phyloP scores from a whole-genome alignment of 2,329 filamentous ascomycete genomes.

The Biscogniauxia sp. region DNA sequence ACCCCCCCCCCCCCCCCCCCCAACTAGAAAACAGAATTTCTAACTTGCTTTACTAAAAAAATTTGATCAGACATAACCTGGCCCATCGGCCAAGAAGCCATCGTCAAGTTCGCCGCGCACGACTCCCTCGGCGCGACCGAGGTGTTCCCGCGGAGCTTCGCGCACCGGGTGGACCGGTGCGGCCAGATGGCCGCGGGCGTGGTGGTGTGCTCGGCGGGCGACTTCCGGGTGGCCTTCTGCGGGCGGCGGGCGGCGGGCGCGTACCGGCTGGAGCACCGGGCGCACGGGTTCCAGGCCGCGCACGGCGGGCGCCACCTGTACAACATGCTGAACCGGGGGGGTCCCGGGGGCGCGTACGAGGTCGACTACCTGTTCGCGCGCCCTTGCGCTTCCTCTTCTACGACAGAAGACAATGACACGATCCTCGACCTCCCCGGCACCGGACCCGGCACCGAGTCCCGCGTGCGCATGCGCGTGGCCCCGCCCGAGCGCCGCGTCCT shows the following conservation, averaged over 20 bases:
- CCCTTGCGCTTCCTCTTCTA: not conserved
- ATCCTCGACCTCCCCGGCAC: conserved; percentile 22
- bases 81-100: conserved; percentile 32
- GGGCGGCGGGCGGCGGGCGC: conserved; percentile 23
- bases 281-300: conserved; percentile 30
- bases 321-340: conserved; percentile 35
- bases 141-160: conserved; percentile 24
- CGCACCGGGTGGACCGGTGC: conserved; percentile 27
- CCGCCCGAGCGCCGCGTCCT: conserved; percentile 22
- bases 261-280: conserved; percentile 23
- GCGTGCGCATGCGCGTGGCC: conserved; percentile 16
- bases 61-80: conserved; percentile 26
- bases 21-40: no score
- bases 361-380: conserved; percentile 31
- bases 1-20: no score
- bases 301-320: conserved; percentile 32
- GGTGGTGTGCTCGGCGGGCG: conserved; percentile 11
- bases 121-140: conserved; percentile 28
- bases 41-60: not conserved
- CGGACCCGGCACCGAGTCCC: conserved; percentile 3
- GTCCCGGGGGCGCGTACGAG: conserved; percentile 29
- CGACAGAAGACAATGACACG: not conserved
- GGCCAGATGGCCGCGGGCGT: conserved; percentile 28
- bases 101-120: conserved; percentile 27
- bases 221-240: conserved; percentile 25